These are phyloP conservation scores for Penicillium psychrosexuale DNA, from an alignment of 2,329 filamentous ascomycete species.

Conservation along the genomic window DNA sequence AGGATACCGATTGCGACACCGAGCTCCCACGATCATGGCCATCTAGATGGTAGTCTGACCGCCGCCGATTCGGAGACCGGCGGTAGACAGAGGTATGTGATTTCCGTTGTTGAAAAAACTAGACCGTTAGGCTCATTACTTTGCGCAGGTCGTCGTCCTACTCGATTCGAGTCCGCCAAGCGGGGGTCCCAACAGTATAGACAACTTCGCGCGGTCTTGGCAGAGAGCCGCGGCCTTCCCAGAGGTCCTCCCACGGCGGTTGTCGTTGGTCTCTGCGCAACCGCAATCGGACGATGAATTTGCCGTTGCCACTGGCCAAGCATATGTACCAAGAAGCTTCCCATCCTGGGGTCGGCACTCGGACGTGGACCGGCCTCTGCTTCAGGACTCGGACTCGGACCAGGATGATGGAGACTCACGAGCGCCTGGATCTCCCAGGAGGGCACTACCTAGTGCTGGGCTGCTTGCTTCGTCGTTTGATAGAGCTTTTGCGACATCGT, in stretches of 20 bases:
- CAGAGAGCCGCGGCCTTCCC: slow-evolving; percentile 84
- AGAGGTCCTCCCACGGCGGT: slow-evolving; percentile 77
- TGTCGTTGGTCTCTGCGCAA: slow-evolving; percentile 65
- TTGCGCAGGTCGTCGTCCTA: slow-evolving; percentile 37
- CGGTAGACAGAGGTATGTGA: slow-evolving; percentile 16
- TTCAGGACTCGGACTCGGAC: slow-evolving; percentile 33
- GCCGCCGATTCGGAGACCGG: slow-evolving; percentile 14
- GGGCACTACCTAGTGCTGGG: slow-evolving; percentile 16
- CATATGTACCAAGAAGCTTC: slow-evolving; percentile 20
- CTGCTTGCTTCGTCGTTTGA: slow-evolving; percentile 57
- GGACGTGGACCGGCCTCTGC: slow-evolving; percentile 27
- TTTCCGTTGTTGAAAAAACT: not conserved
- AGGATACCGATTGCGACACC: slow-evolving; percentile 7
- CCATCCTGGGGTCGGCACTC: slow-evolving; percentile 25
- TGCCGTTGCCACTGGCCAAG: slow-evolving; percentile 19
- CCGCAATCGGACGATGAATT: slow-evolving; percentile 50
- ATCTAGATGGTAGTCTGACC: slow-evolving; percentile 6
- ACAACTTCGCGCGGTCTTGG: slow-evolving; percentile 90
- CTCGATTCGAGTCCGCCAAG: slow-evolving; percentile 56
- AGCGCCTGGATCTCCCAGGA: slow-evolving; percentile 17
- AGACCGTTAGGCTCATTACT: not conserved
- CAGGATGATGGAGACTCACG: slow-evolving; percentile 12
- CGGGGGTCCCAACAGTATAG: slow-evolving; percentile 91
- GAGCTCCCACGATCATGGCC: slow-evolving; percentile 18
- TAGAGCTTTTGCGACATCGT: slow-evolving; percentile 66